Conservation (phyloP, 108 stramenopile genomes). For the Craspedostauros australis region DNA sequence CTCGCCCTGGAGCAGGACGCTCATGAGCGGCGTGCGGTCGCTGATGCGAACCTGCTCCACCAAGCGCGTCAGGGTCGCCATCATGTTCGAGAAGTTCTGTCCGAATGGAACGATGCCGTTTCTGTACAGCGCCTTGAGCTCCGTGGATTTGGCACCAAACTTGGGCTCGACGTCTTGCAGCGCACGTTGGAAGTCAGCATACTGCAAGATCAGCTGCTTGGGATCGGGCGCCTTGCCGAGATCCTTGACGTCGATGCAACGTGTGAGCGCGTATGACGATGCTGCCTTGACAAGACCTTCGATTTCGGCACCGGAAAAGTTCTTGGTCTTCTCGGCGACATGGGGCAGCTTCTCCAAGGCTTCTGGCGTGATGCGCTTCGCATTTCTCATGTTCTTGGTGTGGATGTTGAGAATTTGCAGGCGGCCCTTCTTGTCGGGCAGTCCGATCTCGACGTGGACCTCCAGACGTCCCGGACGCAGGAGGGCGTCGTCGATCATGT, state of each 20-base stretch:
- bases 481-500: slow-evolving; percentile 98
- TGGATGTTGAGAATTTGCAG: slow-evolving; percentile 96
- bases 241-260: slow-evolving; percentile 90
- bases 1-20: slow-evolving; percentile 86
- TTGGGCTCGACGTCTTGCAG: slow-evolving; percentile 89
- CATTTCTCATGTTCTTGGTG: slow-evolving; percentile 85
- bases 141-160: slow-evolving; percentile 88
- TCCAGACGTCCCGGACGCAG: slow-evolving; percentile 98
- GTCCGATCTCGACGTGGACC: slow-evolving; percentile 97
- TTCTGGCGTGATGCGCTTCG: slow-evolving; percentile 78
- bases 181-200: slow-evolving; percentile 85
- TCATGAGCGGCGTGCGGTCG: slow-evolving; percentile 90
- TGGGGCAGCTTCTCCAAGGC: slow-evolving; percentile 69
- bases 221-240: slow-evolving; percentile 87
- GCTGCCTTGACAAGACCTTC: slow-evolving; percentile 97
- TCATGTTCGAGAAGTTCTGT: slow-evolving; percentile 79
- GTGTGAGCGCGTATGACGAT: slow-evolving; percentile 89
- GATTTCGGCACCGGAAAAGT: slow-evolving; percentile 98
- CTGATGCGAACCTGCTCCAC: slow-evolving; percentile 87
- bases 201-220: slow-evolving; percentile 73
- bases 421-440: slow-evolving; percentile 91
- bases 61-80: slow-evolving; percentile 73
- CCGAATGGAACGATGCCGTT: slow-evolving; percentile 96
- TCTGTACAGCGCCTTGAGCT: slow-evolving; percentile 86
- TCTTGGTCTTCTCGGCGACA: slow-evolving; percentile 89